phyloP scores from a whole-genome alignment of 129 eudicot species.

The Glebionis coronaria region DNA sequence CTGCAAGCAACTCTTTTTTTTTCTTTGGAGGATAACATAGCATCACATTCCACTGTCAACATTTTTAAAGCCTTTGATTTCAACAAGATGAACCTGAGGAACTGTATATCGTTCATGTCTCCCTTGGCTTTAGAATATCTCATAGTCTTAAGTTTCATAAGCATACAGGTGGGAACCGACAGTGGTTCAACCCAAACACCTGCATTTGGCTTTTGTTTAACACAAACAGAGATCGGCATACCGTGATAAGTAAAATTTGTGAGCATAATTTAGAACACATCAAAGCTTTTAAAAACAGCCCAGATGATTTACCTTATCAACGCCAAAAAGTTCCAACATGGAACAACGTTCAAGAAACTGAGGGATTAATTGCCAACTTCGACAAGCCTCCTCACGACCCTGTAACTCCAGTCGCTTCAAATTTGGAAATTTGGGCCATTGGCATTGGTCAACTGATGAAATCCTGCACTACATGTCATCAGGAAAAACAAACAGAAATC shows the following conservation, averaged over 20 bases:
- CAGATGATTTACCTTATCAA: background rate
- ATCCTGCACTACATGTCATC: background rate
- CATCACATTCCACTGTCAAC: background rate
- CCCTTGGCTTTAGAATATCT: background rate
- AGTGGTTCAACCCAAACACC: no score
- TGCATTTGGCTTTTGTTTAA: background rate
- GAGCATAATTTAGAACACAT: background rate
- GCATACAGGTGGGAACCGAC: constrained; percentile 12
- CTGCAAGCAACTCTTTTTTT: background rate
- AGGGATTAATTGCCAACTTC: background rate
- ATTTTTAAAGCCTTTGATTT: no score
- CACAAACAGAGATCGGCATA: background rate
- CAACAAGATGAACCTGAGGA: constrained; percentile 3
- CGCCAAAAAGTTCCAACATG: background rate
- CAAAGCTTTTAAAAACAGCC: background rate
- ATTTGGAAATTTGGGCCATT: no score
- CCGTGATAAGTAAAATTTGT: background rate
- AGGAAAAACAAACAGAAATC: background rate
- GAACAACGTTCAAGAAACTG: background rate
- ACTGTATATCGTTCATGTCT: background rate
- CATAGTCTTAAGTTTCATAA: constrained; percentile 4
- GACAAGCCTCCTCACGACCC: no score
- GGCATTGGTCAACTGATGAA: background rate
- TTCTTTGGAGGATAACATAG: background rate
- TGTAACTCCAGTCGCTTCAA: no score